Evolutionary conservation across 2,329 filamentous ascomycete species (phyloP).

Genomic region (Aspergillus sergii): DNA sequence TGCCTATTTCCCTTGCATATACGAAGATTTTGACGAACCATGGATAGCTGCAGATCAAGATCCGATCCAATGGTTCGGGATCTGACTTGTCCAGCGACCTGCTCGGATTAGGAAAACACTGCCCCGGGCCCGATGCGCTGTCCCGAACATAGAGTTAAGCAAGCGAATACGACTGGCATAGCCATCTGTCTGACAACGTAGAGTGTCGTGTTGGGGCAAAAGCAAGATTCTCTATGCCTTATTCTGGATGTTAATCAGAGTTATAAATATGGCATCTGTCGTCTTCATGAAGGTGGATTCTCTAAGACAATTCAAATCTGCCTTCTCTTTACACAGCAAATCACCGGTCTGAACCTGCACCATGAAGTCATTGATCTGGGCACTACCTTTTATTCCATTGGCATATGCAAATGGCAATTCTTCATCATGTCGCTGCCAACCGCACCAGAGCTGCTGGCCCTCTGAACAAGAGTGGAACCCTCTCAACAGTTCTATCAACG

Average conservation of each 20-base stretch:
- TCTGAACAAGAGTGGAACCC: slow-evolving; percentile 35
- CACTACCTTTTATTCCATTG: neutral
- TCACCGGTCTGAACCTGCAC: neutral
- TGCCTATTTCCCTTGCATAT: neutral
- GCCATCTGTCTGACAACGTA: neutral
- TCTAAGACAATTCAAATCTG: neutral
- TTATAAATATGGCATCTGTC: neutral
- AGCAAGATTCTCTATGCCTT: neutral
- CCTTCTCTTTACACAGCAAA: neutral
- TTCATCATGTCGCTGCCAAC: slow-evolving; percentile 28
- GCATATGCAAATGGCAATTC: neutral
- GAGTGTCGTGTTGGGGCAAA: neutral
- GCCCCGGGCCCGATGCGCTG: neutral
- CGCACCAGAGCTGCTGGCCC: slow-evolving; percentile 43
- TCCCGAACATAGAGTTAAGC: neutral
- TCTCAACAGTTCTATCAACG: slow-evolving; percentile 41
- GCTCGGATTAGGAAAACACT: neutral
- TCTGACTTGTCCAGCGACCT: neutral
- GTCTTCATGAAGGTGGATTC: neutral
- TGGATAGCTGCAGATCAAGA: neutral
- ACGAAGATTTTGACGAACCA: neutral
- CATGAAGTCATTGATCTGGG: neutral
- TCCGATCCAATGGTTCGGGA: neutral
- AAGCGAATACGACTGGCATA: neutral
- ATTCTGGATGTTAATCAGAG: neutral